Percentiles rank a stretch among this genome's conserved stretches.
Evolutionary conservation across 2,329 filamentous ascomycete genomes (phyloP).

Genomic region (Pyrenophora seminiperda): DNA sequence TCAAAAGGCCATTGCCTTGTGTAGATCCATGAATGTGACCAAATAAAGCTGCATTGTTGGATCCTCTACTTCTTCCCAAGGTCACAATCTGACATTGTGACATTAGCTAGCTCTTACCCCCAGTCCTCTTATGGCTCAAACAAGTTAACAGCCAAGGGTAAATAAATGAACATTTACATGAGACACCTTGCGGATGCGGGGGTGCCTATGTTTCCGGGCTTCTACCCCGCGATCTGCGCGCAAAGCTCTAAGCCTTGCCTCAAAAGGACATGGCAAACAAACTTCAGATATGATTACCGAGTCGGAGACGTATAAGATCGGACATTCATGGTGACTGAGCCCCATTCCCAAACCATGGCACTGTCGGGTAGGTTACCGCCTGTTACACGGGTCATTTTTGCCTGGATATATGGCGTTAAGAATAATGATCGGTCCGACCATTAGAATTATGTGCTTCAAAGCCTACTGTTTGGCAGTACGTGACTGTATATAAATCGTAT

Average conservation of each 20-base stretch:
- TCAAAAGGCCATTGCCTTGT: no score
- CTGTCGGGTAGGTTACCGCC: no score
- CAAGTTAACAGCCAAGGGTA: not conserved
- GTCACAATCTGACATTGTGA: not conserved
- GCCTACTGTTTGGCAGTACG: not conserved
- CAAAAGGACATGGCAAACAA: slow-evolving; percentile 11
- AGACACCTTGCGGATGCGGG: slow-evolving; percentile 31
- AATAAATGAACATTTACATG: slow-evolving; percentile 39
- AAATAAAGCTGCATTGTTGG: no score
- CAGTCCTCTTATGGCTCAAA: not conserved
- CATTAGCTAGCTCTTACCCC: no score
- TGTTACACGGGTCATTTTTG: no score
- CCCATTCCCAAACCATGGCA: not conserved
- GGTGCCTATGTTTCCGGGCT: slow-evolving; percentile 20
- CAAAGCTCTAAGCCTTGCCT: slow-evolving; percentile 19
- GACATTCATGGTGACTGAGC: not conserved
- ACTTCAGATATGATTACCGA: not conserved
- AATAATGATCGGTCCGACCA: not conserved
- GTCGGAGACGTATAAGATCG: not conserved
- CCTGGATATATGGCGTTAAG: not conserved
- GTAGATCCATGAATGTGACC: no score
- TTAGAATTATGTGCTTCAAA: not conserved
- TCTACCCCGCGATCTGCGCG: slow-evolving; percentile 38
- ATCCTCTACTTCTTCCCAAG: no score
- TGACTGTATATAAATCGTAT: not conserved